Evolutionary conservation across 441 rosid genomes (phyloP).

Genomic region (Brassica balearica): DNA sequence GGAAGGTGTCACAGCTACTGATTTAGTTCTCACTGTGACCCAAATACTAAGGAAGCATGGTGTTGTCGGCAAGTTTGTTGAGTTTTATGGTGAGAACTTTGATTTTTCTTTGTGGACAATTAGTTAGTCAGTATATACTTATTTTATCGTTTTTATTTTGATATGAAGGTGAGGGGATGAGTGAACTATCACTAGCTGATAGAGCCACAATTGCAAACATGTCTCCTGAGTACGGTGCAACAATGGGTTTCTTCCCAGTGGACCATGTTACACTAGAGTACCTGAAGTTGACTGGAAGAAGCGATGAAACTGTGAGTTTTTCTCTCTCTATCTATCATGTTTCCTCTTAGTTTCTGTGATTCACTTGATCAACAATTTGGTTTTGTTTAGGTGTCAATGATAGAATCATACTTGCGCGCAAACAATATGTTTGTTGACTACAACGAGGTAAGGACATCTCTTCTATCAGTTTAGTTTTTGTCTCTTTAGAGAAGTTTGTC

Average conservation of each 20-base stretch:
- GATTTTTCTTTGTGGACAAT: neutral
- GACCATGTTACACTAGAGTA: constrained; percentile 74
- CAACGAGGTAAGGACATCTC: constrained; percentile 52
- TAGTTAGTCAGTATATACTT: neutral
- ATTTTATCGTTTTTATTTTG: neutral
- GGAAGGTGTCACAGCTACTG: constrained; percentile 74
- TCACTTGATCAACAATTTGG: constrained; percentile 17
- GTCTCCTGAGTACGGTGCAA: constrained; percentile 84
- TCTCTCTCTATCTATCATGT: neutral
- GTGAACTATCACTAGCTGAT: constrained; percentile 65
- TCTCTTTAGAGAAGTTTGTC: neutral
- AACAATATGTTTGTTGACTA: constrained; percentile 73
- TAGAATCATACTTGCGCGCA: constrained; percentile 68
- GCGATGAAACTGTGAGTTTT: constrained; percentile 57
- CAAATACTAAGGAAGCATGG: constrained; percentile 75
- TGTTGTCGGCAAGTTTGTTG: constrained; percentile 76
- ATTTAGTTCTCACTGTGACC: constrained; percentile 70
- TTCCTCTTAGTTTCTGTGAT: constrained; percentile 19
- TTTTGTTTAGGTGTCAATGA: constrained; percentile 57
- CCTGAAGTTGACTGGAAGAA: constrained; percentile 70
- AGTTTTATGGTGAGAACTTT: constrained; percentile 58
- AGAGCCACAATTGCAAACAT: constrained; percentile 76
- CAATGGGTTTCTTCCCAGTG: constrained; percentile 81
- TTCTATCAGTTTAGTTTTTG: neutral
- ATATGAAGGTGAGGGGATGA: constrained; percentile 66